Percentiles rank a stretch among this genome's conserved stretches.
Evolutionary conservation across 139 green algal genomes (phyloP).

Genomic region (Yamagishiella unicocca): DNA sequence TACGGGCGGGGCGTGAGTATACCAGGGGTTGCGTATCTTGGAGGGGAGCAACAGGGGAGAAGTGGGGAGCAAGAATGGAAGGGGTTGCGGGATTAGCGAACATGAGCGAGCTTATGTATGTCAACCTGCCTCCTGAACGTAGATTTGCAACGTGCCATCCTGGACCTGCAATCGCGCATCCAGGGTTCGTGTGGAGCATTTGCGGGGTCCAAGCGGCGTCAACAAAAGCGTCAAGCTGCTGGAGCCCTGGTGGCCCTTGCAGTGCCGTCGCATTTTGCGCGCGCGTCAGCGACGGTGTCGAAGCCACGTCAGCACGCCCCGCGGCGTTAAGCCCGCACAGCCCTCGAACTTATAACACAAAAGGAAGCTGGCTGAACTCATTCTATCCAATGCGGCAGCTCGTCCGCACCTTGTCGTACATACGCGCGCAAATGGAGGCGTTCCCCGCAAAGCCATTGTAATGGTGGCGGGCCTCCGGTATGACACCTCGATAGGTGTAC

Average conservation of each 20-base stretch:
- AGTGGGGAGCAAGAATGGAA: background rate
- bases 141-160: background rate
- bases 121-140: background rate
- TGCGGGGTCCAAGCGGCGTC: too few relatives aligned
- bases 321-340: too few relatives aligned
- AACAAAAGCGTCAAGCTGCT: too few relatives aligned
- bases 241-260: background rate
- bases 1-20: too few relatives aligned
- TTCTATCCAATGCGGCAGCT: background rate
- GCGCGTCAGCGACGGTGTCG: background rate
- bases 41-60: background rate
- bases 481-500: conserved; percentile 11
- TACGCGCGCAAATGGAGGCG: background rate
- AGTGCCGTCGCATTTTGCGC: background rate
- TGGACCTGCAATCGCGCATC: too few relatives aligned
- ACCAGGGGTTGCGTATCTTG: background rate
- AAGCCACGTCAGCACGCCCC: too few relatives aligned
- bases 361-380: background rate
- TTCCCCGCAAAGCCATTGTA: background rate
- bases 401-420: background rate
- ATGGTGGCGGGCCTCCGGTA: background rate
- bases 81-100: background rate
- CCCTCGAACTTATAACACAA: too few relatives aligned
- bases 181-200: too few relatives aligned
- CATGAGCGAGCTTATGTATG: background rate